Evolutionary conservation across 2,329 filamentous ascomycete species (phyloP), one percentile per base, ranked within the genome.

Genomic region (Pseudocercospora pini-densiflorae): DNA sequence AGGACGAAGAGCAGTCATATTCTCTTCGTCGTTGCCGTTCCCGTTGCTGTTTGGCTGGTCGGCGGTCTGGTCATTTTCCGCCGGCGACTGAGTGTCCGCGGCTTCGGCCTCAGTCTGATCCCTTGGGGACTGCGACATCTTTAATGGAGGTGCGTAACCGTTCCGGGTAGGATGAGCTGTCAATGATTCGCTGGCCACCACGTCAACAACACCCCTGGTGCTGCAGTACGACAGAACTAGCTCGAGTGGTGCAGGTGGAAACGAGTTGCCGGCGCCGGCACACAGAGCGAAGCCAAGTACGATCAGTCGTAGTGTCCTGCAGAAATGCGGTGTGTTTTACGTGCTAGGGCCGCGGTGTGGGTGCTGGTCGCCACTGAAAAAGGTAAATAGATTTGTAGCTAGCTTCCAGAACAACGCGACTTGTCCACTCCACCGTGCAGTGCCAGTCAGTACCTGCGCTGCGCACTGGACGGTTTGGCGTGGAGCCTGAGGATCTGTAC

Each of bases 91-190:
- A 88, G 88, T 70, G 68, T 70, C 66, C 60, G 70, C 68, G 66
- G 68, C 68, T 87, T 97, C 94, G 87, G 93, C 92, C 86, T 96
- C 92, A 86, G 96, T 88, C 78, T 84, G 83, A 78, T 90, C 93
- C 87, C 92, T 90, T 86, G 93, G 92, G 77, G 81, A 93, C 88
- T 93, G 92, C 86, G 94, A 97, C 94, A 97, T 91, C 84, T 87
- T 89, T 85, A 95, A 93, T 92, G 55, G 67, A 63, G 61, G 62
- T 67, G 63, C 66, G 68, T 67, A 69, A 59, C 63, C 68, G 71
- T 68, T 71, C 62, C 65, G 61, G 61, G 69, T 68, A 55, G 61
- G 68, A 65, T 76, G 73, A 72, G 74, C 72, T 75, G 74, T 74
- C 72, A 74, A 62, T 71, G 73, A 74, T 74, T 75, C 73, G 73